A percentile compares a stretch with the other conserved stretches of the same genome.
Conservation (phyloP, 1,284 basidiomycete genomes). For the Boletus smithii region DNA sequence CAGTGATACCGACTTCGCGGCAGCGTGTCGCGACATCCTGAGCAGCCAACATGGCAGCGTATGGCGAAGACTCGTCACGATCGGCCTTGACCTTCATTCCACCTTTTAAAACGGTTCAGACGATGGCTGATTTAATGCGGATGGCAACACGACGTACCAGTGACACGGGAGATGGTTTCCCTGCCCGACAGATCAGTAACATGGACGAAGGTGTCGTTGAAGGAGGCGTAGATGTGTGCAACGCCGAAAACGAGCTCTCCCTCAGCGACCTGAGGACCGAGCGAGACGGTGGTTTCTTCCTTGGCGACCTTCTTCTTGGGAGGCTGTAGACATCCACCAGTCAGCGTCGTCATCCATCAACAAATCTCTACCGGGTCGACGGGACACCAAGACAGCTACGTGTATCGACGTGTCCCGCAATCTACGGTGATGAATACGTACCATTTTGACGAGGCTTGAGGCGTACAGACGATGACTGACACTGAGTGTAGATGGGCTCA, state of each 20-base stretch:
- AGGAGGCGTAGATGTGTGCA: conserved; percentile 95
- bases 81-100: conserved; percentile 99
- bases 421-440: conserved; percentile 15
- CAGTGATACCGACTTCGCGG: conserved; percentile 98
- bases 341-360: conserved; percentile 44
- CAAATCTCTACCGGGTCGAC: conserved; percentile 1
- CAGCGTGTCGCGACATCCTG: conserved; percentile 96
- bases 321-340: conserved; percentile 50
- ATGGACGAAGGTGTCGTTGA: conserved; percentile 99
- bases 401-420: not conserved
- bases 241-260: conserved; percentile 96
- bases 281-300: conserved; percentile 79
- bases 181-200: conserved; percentile 98
- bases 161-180: conserved; percentile 98
- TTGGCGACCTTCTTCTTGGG: conserved; percentile 81
- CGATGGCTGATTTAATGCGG: not conserved
- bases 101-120: conserved; percentile 44
- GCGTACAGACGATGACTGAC: conserved; percentile 11
- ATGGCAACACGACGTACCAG: conserved; percentile 55
- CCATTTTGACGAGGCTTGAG: conserved; percentile 29
- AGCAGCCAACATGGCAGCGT: conserved; percentile 99
- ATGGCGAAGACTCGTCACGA: conserved; percentile 98
- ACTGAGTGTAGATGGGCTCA: conserved; percentile 5
- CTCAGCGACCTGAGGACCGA: conserved; percentile 92
- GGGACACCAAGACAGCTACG: not conserved